Evolutionary conservation across 2,329 filamentous ascomycete genomes (phyloP).

Genomic region (Ophiocordyceps robertsii): DNA sequence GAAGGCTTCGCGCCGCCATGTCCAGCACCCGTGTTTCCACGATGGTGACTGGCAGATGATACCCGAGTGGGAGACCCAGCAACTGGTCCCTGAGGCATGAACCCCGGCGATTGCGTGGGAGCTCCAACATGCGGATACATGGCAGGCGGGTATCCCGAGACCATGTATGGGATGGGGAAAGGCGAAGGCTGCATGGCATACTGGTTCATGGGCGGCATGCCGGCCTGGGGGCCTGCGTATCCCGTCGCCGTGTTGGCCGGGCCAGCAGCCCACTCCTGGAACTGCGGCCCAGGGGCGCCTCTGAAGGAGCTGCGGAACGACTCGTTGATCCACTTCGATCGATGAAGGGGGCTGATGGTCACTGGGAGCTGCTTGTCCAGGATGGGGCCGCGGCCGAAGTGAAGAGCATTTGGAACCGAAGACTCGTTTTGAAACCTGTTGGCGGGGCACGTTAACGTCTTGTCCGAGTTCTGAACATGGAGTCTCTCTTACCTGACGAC

Average conservation of each 20-base stretch:
- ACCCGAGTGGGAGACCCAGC: too few species aligned
- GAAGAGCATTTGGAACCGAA: slow-evolving; percentile 13
- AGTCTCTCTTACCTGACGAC: slow-evolving; percentile 16
- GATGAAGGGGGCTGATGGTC: slow-evolving; percentile 11
- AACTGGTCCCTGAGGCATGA: too few species aligned
- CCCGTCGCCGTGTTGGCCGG: background rate
- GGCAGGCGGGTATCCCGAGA: too few species aligned
- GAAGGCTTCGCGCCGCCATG: too few species aligned
- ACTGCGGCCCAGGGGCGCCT: background rate
- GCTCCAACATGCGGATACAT: too few species aligned
- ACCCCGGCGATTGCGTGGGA: background rate
- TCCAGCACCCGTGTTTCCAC: too few species aligned
- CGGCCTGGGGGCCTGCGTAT: background rate
- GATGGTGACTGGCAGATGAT: too few species aligned
- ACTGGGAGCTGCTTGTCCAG: slow-evolving; percentile 13
- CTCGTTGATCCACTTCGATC: slow-evolving; percentile 17
- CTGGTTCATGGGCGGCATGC: background rate
- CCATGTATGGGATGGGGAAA: too few species aligned
- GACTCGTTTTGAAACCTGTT: slow-evolving; percentile 13
- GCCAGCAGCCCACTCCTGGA: background rate
- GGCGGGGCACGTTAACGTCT: too few species aligned
- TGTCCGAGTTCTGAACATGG: background rate
- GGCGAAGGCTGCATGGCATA: background rate
- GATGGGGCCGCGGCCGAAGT: slow-evolving; percentile 9
- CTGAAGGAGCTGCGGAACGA: background rate